A percentile compares a stretch with the other conserved stretches of the same genome.
phyloP scores from a whole-genome alignment of 106 monocot genomes.

The Dactylorhiza incarnata region DNA sequence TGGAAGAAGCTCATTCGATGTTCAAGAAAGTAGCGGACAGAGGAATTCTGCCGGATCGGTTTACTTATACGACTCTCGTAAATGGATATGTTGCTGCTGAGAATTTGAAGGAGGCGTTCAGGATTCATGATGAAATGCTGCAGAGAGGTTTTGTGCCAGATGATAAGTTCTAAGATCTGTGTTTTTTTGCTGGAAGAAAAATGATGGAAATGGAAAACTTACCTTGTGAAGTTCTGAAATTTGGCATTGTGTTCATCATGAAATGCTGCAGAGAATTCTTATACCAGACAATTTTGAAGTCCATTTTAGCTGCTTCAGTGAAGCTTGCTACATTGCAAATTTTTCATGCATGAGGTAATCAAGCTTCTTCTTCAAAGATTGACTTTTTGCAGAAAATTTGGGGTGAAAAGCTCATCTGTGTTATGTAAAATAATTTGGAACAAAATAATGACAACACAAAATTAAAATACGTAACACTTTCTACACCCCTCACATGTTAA shows the following conservation, averaged over 20 bases:
- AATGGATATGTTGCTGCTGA: conserved; percentile 59
- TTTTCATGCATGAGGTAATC: not conserved
- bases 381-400: not conserved
- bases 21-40: conserved; percentile 42
- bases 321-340: not conserved
- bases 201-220: not conserved
- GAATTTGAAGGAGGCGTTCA: conserved; percentile 75
- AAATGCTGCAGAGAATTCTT: not conserved
- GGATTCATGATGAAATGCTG: conserved; percentile 92
- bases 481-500: too few relatives aligned
- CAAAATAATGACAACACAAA: too few relatives aligned
- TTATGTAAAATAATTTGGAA: too few relatives aligned
- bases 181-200: not conserved
- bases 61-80: conserved; percentile 69
- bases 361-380: not conserved
- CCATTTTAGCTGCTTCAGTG: not conserved
- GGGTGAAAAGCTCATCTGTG: too few relatives aligned
- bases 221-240: not conserved
- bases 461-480: too few relatives aligned
- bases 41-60: conserved; percentile 61
- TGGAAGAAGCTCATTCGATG: conserved; percentile 51
- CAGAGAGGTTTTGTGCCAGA: conserved; percentile 61
- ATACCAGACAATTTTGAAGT: too few relatives aligned
- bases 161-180: conserved; percentile 37
- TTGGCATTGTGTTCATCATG: not conserved